Conservation (phyloP, 164 flowering plant species). For the Sextonia rubra region DNA sequence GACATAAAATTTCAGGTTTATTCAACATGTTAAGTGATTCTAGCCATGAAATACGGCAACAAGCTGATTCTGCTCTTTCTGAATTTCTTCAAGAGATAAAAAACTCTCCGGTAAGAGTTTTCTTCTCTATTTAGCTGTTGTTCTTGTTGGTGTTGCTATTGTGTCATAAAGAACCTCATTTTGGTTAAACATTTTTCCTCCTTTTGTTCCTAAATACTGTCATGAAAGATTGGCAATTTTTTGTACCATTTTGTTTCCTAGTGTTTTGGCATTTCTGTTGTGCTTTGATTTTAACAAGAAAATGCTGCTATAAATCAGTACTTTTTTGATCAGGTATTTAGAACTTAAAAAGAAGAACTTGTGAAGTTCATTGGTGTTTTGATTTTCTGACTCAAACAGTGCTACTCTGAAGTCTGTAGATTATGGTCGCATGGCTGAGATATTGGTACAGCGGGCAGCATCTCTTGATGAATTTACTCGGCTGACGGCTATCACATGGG, state of each 20-base stretch:
- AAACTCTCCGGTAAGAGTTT: conserved; percentile 80
- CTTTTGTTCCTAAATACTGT: no score
- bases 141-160: no score
- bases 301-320: neutral
- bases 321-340: neutral
- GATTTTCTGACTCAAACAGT: conserved; percentile 52
- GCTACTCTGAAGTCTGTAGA: conserved; percentile 93
- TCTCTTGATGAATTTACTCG: conserved; percentile 91
- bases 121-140: neutral
- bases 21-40: conserved; percentile 96
- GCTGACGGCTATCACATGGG: conserved; percentile 94
- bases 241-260: no score
- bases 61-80: conserved; percentile 97
- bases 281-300: neutral
- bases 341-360: neutral
- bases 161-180: no score
- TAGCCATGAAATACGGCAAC: conserved; percentile 95
- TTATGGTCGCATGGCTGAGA: conserved; percentile 99
- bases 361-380: neutral
- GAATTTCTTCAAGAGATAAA: conserved; percentile 98
- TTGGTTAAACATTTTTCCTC: no score
- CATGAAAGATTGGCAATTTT: no score
- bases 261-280: no score
- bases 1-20: conserved; percentile 46
- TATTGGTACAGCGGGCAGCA: conserved; percentile 88